Conservation (phyloP, 805 yeast species). For the Suhomyces kilbournensis region DNA sequence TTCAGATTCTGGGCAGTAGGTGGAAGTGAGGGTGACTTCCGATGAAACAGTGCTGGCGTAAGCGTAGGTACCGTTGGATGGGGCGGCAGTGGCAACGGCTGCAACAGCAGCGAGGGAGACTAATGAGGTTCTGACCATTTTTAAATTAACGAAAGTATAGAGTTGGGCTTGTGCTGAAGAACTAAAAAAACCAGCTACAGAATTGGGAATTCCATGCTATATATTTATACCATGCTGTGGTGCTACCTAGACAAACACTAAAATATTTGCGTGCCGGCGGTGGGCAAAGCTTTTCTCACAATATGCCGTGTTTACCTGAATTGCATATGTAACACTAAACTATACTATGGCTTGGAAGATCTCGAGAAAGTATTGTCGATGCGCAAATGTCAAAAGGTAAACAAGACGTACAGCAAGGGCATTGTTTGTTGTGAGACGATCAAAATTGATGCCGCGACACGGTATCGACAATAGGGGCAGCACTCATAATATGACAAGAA, state of each 20-base stretch:
- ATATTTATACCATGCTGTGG: not conserved
- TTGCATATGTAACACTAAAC: not conserved
- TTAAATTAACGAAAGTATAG: slow-evolving; percentile 11
- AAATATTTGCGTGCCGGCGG: not conserved
- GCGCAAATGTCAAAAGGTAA: not conserved
- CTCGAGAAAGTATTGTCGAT: not conserved
- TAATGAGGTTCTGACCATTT: slow-evolving; percentile 8
- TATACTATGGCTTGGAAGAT: not conserved
- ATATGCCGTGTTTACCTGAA: not conserved
- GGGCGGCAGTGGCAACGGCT: slow-evolving; percentile 12
- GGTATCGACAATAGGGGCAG: not conserved
- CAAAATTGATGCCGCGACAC: not conserved
- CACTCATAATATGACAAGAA: not conserved
- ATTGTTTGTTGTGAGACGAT: not conserved
- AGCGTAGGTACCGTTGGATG: slow-evolving; percentile 15
- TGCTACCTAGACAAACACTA: not conserved
- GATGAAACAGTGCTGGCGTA: slow-evolving; percentile 9
- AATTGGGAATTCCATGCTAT: not conserved
- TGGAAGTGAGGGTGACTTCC: slow-evolving; percentile 15
- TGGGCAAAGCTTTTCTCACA: not conserved
- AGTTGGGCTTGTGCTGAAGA: slow-evolving; percentile 11
- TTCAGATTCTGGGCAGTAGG: slow-evolving; percentile 14
- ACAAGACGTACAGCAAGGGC: not conserved
- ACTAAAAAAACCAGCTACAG: not conserved
- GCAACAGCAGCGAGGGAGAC: slow-evolving; percentile 9